Base-by-base conservation (phyloP, 345 rosid species). In the Salix viminalis region DNA sequence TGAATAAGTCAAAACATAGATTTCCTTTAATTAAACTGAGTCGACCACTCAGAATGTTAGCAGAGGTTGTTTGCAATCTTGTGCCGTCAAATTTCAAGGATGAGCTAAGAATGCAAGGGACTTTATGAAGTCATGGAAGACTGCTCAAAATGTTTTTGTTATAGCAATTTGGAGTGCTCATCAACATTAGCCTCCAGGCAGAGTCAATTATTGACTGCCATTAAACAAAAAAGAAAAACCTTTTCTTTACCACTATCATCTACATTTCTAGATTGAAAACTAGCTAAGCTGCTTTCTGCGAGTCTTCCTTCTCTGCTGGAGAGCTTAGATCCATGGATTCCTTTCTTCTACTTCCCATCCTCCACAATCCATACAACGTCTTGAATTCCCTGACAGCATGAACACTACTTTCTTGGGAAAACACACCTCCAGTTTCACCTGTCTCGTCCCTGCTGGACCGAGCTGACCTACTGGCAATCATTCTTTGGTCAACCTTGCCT, bases 271-370 rank as follows among this genome's bases (percentile, higher is more conserved):
- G 4, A 16, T 7, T 66, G 23, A 5, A 34, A 4, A 19, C 15
- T 1, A 5, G 34, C n/a, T 15, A 62, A 44, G 41, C 13, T 62
- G 37, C 70, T 32, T 62, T 75, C 15, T 36, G 23, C 0, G 80
- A 77, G 2, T 15, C 28, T 24, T 56, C 73, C 46, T 64, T 70
- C 30, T 77, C 80, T 46, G 23, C 24, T 36, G 44, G 48, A 64
- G 44, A 64, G 12, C 70, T 16, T 10, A 50, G 52, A 10, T 76
- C 70, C 44, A 77, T 1, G 5, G 75, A 19, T 42, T 79, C 79
- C 19, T 75, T 79, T 54, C 82, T 69, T 41, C 82, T 71, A 41
- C 82, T 79, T 65, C 82, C 82, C 74, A 68, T 74, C 26, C 16
- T 74, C 68, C 75, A 52, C 2, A 79, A 67, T 41, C 82, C 82